phyloP scores from a whole-genome alignment of 257 asterid species.

The Gynochthodes officinalis region DNA sequence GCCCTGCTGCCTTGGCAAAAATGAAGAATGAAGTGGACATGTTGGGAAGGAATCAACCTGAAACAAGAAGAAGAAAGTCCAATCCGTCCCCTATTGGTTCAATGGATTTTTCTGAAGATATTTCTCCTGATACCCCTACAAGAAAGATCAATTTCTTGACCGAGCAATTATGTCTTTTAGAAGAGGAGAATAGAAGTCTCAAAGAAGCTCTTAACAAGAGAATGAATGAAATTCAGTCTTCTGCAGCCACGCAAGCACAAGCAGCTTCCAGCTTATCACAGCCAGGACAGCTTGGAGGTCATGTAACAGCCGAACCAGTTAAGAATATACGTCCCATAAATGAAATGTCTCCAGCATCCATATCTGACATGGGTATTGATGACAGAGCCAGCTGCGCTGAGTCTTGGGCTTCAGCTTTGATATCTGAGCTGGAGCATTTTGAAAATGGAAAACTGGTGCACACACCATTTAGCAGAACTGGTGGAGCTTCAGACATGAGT shows the following conservation, averaged over 20 bases:
- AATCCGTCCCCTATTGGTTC: constrained; percentile 33
- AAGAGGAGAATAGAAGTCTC: constrained; percentile 61
- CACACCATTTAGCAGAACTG: constrained; percentile 31
- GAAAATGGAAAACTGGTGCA: constrained; percentile 38
- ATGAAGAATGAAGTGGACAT: constrained; percentile 70
- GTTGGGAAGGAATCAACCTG: constrained; percentile 45
- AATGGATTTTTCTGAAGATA: constrained; percentile 34
- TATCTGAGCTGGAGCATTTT: constrained; percentile 61
- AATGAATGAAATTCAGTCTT: constrained; percentile 29
- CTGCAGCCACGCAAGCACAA: constrained; percentile 21
- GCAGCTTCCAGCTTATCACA: constrained; percentile 29
- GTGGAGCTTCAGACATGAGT: constrained; percentile 58
- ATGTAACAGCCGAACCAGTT: constrained; percentile 26
- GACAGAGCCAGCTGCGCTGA: constrained; percentile 64
- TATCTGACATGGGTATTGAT: constrained; percentile 64
- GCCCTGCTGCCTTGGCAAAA: constrained; percentile 62
- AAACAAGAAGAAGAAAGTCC: constrained; percentile 44
- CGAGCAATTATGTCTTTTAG: constrained; percentile 48
- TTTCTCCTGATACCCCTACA: constrained; percentile 32
- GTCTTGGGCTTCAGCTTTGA: constrained; percentile 64
- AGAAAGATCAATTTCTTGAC: constrained; percentile 38
- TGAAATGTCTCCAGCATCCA: constrained; percentile 37
- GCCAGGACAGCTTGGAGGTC: constrained; percentile 25
- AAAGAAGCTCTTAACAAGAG: constrained; percentile 39
- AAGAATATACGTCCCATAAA: constrained; percentile 23